Evolutionary conservation across 2,329 filamentous ascomycete genomes (phyloP).

Genomic region (Apiospora marii): DNA sequence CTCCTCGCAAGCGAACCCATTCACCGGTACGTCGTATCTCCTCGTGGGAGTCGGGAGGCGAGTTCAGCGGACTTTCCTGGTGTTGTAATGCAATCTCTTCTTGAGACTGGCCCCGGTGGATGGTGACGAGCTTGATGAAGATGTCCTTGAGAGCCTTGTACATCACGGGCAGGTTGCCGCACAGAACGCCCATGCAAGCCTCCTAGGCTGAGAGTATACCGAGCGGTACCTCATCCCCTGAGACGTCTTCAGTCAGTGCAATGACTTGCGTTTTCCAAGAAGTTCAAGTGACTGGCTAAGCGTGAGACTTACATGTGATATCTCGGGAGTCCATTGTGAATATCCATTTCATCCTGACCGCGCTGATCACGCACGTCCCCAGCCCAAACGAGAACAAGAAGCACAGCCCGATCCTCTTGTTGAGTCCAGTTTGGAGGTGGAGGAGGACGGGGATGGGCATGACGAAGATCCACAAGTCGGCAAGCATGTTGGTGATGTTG

Average conservation of each 20-base stretch:
- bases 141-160: conserved; percentile 27
- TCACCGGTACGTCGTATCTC: neutral
- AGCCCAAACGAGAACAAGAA: conserved; percentile 38
- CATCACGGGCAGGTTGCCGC: conserved; percentile 38
- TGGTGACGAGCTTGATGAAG: neutral
- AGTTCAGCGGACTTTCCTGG: too few species aligned
- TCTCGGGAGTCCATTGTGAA: conserved; percentile 36
- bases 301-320: conserved; percentile 35
- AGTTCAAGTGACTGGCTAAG: too few species aligned
- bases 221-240: conserved; percentile 37
- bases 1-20: neutral
- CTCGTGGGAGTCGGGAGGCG: neutral
- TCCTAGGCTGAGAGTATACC: conserved; percentile 40
- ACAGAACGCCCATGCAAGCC: conserved; percentile 38
- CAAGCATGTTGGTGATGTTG: conserved; percentile 37
- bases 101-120: neutral
- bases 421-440: conserved; percentile 31
- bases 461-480: conserved; percentile 39
- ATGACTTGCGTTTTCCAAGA: neutral
- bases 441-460: conserved; percentile 40
- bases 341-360: conserved; percentile 35
- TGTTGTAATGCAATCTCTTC: neutral
- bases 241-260: neutral
- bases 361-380: conserved; percentile 37
- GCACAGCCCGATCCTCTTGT: conserved; percentile 35